Evolutionary conservation across 257 asterid genomes (phyloP).

Genomic region (Avicennia marina): DNA sequence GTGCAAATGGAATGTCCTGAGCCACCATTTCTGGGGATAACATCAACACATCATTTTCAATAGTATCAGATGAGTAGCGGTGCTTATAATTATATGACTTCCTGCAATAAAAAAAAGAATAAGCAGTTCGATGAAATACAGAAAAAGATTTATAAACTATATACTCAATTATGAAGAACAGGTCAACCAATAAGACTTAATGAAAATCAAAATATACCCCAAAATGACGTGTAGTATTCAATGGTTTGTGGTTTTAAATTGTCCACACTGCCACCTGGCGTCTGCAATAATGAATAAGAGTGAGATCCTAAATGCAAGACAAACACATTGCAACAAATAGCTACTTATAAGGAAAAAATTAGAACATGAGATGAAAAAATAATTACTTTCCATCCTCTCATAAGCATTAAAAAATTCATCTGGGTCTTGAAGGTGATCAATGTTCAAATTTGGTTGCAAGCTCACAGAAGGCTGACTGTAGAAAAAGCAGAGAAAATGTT

Average conservation of each 20-base stretch:
- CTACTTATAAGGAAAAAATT: neutral
- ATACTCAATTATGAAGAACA: too few species aligned
- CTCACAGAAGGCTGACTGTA: constrained; percentile 58
- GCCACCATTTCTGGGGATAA: constrained; percentile 42
- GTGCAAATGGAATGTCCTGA: constrained; percentile 29
- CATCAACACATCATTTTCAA: constrained; percentile 34
- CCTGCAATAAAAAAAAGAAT: constrained; percentile 27
- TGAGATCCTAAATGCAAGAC: neutral
- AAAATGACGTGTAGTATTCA: constrained; percentile 43
- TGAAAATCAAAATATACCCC: constrained; percentile 41
- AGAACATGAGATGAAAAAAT: constrained; percentile 6
- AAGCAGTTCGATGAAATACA: too few species aligned
- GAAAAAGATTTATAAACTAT: too few species aligned
- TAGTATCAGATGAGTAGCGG: constrained; percentile 34
- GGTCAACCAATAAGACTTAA: too few species aligned
- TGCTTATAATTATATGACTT: constrained; percentile 49
- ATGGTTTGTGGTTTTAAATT: constrained; percentile 32
- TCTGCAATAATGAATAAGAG: constrained; percentile 36
- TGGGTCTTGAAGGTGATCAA: constrained; percentile 55
- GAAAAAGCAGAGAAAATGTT: constrained; percentile 17
- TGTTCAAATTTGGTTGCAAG: constrained; percentile 38
- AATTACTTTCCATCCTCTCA: constrained; percentile 68
- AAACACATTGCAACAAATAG: constrained; percentile 3
- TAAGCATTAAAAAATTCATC: constrained; percentile 59
- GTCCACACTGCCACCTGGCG: constrained; percentile 45